Conservation (phyloP, 805 yeast species). For the Tetrapisispora fleetii region DNA sequence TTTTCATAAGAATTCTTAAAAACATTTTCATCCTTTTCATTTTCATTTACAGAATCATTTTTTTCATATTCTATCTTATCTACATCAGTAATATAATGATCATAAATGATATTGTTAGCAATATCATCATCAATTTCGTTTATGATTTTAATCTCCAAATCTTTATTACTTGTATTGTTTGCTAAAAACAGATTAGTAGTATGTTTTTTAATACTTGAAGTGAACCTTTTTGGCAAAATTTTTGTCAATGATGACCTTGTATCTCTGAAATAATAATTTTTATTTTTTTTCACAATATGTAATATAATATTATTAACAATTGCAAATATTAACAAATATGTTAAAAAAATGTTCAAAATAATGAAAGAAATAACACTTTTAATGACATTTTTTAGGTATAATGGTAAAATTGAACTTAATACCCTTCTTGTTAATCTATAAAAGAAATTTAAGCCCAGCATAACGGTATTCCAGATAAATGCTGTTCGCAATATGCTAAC, state of each 20-base stretch:
- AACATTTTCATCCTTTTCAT: not conserved
- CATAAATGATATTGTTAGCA: constrained; percentile 23
- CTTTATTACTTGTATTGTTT: not conserved
- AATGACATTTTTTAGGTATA: not conserved
- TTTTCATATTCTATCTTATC: not conserved
- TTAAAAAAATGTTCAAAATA: constrained; percentile 2
- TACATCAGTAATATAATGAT: constrained; percentile 19
- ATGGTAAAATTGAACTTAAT: not conserved
- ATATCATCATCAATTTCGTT: constrained; percentile 16
- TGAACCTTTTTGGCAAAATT: constrained; percentile 2
- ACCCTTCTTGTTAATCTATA: not conserved
- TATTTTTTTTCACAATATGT: not conserved
- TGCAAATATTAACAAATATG: constrained; percentile 1
- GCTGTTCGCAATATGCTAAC: not conserved
- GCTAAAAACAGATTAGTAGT: not conserved
- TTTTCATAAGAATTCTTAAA: not conserved
- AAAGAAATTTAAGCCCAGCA: not conserved
- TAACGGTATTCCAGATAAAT: not conserved
- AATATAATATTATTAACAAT: not conserved
- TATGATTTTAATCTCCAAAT: constrained; percentile 1
- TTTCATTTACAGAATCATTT: not conserved
- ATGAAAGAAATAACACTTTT: constrained; percentile 2
- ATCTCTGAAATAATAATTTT: constrained; percentile 14
- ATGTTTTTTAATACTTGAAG: constrained; percentile 1
- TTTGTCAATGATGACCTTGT: constrained; percentile 22